phyloP scores from a whole-genome alignment of 805 yeast species.

The Pichia cabralensis region DNA sequence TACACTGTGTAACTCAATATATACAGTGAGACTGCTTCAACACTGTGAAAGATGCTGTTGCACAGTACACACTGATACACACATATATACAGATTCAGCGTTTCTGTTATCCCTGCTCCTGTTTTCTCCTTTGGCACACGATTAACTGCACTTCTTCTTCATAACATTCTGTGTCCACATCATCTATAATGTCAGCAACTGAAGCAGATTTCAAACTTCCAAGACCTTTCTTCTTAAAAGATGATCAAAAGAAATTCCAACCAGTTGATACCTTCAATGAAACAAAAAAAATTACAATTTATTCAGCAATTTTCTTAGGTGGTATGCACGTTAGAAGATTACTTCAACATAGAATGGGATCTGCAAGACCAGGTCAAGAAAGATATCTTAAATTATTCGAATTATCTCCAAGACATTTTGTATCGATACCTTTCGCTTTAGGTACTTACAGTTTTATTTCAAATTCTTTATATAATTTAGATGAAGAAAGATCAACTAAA shows the following conservation, averaged over 20 bases:
- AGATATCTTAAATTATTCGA: conserved; percentile 24
- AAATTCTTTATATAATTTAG: conserved; percentile 22
- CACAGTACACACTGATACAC: no score
- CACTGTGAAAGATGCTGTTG: no score
- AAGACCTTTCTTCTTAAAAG: conserved; percentile 22
- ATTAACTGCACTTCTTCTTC: no score
- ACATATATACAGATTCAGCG: no score
- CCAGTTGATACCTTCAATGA: conserved; percentile 26
- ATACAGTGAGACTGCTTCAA: no score
- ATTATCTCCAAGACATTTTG: conserved; percentile 21
- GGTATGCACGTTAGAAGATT: conserved; percentile 30
- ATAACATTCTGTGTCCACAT: not conserved
- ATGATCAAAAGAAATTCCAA: conserved; percentile 9
- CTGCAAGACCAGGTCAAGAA: conserved; percentile 30
- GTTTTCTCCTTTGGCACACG: no score
- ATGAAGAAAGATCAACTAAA: conserved; percentile 20
- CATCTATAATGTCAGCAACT: not conserved
- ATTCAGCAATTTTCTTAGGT: conserved; percentile 24
- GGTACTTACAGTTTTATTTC: conserved; percentile 26
- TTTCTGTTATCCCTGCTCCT: no score
- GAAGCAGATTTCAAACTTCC: conserved; percentile 16
- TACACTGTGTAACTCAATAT: no score
- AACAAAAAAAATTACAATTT: conserved; percentile 20
- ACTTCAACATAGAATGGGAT: conserved; percentile 27
- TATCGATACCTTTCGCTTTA: conserved; percentile 25